phyloP scores from a whole-genome alignment of 768 basidiomycete genomes.

The Mrakia frigida region DNA sequence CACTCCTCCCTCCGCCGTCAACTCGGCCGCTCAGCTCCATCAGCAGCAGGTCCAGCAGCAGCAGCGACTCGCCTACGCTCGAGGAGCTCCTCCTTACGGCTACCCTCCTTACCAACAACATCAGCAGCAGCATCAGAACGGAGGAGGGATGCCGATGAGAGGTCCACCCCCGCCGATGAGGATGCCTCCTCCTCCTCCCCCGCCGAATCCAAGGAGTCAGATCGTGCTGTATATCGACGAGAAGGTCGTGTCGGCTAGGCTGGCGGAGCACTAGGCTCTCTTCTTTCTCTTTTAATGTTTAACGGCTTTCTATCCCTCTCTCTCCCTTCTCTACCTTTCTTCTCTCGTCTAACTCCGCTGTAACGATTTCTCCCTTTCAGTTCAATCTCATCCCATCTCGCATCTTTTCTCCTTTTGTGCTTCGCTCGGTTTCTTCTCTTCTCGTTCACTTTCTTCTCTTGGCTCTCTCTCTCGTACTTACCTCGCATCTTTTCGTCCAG shows the following conservation, averaged over 20 bases:
- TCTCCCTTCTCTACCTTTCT: not conserved
- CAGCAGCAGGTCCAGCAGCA: constrained; percentile 46
- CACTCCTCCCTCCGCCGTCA: constrained; percentile 78
- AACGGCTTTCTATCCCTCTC: not conserved
- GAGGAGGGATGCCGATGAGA: not conserved
- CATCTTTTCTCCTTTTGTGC: not conserved
- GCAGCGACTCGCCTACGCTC: constrained; percentile 22
- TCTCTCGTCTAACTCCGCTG: too few species aligned
- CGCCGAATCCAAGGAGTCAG: constrained; percentile 21
- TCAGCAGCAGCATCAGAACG: not conserved
- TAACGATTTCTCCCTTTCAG: not conserved
- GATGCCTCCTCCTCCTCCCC: constrained; percentile 29
- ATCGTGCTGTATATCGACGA: constrained; percentile 32
- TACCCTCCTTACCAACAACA: not conserved
- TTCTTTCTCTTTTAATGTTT: not conserved
- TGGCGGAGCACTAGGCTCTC: not conserved
- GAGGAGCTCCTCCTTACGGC: constrained; percentile 20
- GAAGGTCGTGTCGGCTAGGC: not conserved
- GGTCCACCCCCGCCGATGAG: constrained; percentile 20
- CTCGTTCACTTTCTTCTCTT: not conserved
- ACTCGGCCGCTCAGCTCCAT: constrained; percentile 49
- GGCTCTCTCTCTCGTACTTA: too few species aligned
- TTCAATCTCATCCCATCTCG: not conserved
- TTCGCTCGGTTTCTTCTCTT: not conserved
- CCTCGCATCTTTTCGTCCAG: too few species aligned